Base-by-base conservation (phyloP, 441 rosid species). In the Breynia disticha region DNA sequence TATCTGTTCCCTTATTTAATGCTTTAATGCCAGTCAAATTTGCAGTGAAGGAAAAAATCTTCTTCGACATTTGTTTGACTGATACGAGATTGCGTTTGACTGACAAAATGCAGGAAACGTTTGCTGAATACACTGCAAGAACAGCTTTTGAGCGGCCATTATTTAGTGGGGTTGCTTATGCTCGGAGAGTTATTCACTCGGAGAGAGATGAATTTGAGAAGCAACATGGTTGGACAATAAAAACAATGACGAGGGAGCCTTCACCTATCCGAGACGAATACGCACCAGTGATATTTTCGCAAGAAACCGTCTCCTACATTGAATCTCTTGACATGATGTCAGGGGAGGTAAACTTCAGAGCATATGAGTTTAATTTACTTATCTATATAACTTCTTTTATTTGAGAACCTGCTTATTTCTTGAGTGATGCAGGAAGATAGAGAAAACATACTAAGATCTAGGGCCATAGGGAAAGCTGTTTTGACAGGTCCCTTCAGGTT, bases 281-380 rank as follows among this genome's bases (percentile, higher is more conserved):
- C 63, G 98, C 98, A 11, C 98, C 97, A 0, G 98, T 93, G 46
- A 86, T 88, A 70, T 84, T 86, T 63, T 82, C 90, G 61, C 98
- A 93, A 71, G 90, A 86, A 60, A 84, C 95, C 11, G 74, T 93
- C 19, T 88, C 97, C 56, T 79, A 93, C 66, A 77, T 93, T 44
- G 87, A 81, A 66, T 93, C 98, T 11, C 70, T 93, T 21, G 98
- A 93, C 60, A 93, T 93, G 98, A 93, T 88, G 98, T 93, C 98
- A 1, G 98, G 98, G 60, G 90, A 86, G 95, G 98, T 91, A 75
- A 66, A 50, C 50, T 22, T 37, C 57, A 7, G 19, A 50, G 21
- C 47, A 4, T 9, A 28, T 28, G 8, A 28, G 8, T 9, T 41
- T 3, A 41, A 4, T 15, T 41, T 41, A 15, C 4, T 41, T 41